Conservation (phyloP, 2,329 filamentous ascomycete species). For the Aspergillus cejpii region DNA sequence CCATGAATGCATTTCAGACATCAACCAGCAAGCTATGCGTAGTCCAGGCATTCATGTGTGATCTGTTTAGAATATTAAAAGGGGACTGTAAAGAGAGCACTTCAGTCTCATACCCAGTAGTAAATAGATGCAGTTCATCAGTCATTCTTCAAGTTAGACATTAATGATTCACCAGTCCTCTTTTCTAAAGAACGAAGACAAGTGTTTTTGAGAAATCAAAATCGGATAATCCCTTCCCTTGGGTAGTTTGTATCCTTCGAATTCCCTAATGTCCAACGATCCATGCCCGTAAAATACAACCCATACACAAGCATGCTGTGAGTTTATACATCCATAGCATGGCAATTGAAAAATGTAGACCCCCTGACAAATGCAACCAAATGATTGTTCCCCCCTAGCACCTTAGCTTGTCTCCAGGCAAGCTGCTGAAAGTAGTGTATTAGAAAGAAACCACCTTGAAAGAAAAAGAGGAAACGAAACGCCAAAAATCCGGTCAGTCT, state of each 20-base stretch:
- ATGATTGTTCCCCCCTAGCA: constrained; percentile 4
- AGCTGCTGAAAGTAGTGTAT: background rate
- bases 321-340: background rate
- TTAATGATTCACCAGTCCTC: too few relatives aligned
- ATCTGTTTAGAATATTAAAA: constrained; percentile 10
- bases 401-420: constrained; percentile 2
- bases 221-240: background rate
- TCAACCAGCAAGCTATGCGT: constrained; percentile 17
- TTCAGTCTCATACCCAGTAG: too few relatives aligned
- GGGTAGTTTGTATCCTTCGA: background rate
- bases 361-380: constrained; percentile 14
- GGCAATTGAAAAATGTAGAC: constrained; percentile 3
- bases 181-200: too few relatives aligned
- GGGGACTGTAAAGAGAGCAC: too few relatives aligned
- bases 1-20: constrained; percentile 36
- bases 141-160: background rate
- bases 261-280: background rate
- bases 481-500: constrained; percentile 1
- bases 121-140: background rate
- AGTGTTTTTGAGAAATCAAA: too few relatives aligned
- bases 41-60: constrained; percentile 25
- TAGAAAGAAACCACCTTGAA: background rate
- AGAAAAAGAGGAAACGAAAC: constrained; percentile 6
- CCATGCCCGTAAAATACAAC: constrained; percentile 3
- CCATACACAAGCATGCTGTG: background rate